Base-by-base conservation (phyloP, 2,329 filamentous ascomycete species). In the Mollisiaceae sp. region DNA sequence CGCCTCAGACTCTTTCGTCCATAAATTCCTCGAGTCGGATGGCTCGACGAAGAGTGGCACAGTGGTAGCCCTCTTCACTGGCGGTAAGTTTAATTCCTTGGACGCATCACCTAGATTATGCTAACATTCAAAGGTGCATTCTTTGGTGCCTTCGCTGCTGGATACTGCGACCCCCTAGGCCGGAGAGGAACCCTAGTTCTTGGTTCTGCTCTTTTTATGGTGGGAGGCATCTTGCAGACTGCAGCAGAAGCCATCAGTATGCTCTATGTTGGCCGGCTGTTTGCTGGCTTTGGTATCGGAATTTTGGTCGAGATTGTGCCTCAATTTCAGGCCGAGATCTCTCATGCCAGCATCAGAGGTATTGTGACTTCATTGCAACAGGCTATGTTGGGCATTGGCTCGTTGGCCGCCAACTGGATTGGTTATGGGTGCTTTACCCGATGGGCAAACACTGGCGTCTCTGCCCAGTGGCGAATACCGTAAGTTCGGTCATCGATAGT, bases 381-480 rank as follows among this genome's bases (percentile, higher is more conserved):
- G 71, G 92, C 93, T 73, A 93, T 93, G 90, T 77, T 93, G 52
- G 91, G 90, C 1, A 84, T 94, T 24, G 91, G 91, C 82, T 93
- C 0, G 79, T 87, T n/a, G 91, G 91, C 0, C 83, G 36, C 24
- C 9, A 54, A 18, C 24, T 54, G 24, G 24, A 18, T 54, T 27
- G 14, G 12, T 54, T 54, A 41, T 9, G 38, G 38, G 15, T 41
- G 38, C 38, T 41, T 14, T 41, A 72, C 55, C 3, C 11, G 12
- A 14, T 41, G 38, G 38, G 12, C 38, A 41, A 18, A 18, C 8
- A 41, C 38, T 41, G 38, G 38, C 11, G 38, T 14, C 12, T 14
- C 12, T 18, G 12, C 12, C 12, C 68, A 75, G 52, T 69, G 88
- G 88, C 82, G 87, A 24, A 78, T 90, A 22, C 83, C 84, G 27